These are phyloP conservation scores for Candida bentonensis DNA, from an alignment of 805 yeast genomes.

Conservation along the genomic window DNA sequence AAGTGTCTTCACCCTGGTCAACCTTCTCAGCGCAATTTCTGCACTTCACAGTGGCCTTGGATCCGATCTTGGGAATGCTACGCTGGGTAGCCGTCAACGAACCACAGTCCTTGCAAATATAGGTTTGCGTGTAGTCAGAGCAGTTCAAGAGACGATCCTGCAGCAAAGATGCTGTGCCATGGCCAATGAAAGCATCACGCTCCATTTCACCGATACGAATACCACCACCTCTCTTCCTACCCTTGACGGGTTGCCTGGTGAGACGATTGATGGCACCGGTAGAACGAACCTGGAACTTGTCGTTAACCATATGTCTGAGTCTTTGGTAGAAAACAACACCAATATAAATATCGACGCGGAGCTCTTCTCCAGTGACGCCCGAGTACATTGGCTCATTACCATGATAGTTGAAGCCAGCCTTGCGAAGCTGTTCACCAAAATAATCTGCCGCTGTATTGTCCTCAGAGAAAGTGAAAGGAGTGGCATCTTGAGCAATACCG, in stretches of 20 bases:
- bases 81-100: conserved; percentile 79
- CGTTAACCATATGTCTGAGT: conserved; percentile 98
- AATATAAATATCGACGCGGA: conserved; percentile 87
- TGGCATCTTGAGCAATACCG: conserved; percentile 93
- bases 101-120: conserved; percentile 88
- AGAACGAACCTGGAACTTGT: conserved; percentile 97
- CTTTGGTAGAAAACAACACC: conserved; percentile 98
- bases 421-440: conserved; percentile 81
- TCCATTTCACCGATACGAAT: conserved; percentile 99
- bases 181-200: conserved; percentile 97
- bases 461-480: conserved; percentile 92
- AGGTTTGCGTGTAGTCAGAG: conserved; percentile 86
- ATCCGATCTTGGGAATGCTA: conserved; percentile 83
- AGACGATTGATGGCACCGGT: conserved; percentile 96
- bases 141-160: conserved; percentile 93
- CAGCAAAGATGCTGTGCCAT: conserved; percentile 87
- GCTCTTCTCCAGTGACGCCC: conserved; percentile 96
- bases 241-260: conserved; percentile 99
- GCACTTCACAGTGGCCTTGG: conserved; percentile 65
- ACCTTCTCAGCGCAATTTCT: conserved; percentile 76
- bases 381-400: conserved; percentile 99
- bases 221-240: conserved; percentile 98
- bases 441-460: conserved; percentile 92
- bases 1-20: conserved; percentile 35
- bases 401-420: conserved; percentile 91